Evolutionary conservation across 2,329 filamentous ascomycete species (phyloP).

Genomic region (Aureobasidium sp.): DNA sequence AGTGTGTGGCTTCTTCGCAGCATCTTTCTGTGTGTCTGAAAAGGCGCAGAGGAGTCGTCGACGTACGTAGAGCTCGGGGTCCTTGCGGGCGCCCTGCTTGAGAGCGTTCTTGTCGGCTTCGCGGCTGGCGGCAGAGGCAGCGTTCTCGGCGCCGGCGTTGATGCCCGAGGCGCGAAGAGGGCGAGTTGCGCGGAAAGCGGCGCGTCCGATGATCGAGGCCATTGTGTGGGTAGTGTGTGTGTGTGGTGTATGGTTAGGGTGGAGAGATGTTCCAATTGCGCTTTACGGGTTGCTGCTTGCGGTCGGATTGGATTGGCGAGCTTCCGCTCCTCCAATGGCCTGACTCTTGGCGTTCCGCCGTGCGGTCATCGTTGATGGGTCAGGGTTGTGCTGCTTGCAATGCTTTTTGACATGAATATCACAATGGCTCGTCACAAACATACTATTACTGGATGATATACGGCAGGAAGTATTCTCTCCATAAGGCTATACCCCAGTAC

Average conservation of each 20-base stretch:
- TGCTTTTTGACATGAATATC: neutral
- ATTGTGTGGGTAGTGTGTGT: constrained; percentile 30
- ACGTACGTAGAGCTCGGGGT: constrained; percentile 69
- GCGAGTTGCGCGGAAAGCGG: constrained; percentile 41
- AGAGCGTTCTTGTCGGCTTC: constrained; percentile 40
- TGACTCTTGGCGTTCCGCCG: neutral
- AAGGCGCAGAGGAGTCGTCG: neutral
- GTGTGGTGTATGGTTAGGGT: constrained; percentile 11
- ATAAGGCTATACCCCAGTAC: rapidly evolving
- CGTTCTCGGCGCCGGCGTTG: constrained; percentile 34
- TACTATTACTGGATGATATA: neutral
- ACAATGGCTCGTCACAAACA: neutral
- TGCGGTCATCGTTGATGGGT: neutral
- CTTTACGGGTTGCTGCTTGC: neutral
- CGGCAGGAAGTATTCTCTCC: no score
- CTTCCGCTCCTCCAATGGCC: constrained; percentile 2
- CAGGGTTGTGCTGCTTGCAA: neutral
- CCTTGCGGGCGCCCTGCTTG: constrained; percentile 58
- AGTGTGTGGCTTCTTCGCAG: neutral
- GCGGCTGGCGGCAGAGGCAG: constrained; percentile 37
- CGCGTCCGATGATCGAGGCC: constrained; percentile 41
- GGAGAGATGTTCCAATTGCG: neutral
- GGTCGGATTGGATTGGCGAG: neutral
- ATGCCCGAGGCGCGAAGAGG: constrained; percentile 35
- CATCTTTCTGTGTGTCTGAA: neutral